Base-by-base conservation (phyloP, 169 alveolate species). In the Cryptosporidium xiaoi region DNA sequence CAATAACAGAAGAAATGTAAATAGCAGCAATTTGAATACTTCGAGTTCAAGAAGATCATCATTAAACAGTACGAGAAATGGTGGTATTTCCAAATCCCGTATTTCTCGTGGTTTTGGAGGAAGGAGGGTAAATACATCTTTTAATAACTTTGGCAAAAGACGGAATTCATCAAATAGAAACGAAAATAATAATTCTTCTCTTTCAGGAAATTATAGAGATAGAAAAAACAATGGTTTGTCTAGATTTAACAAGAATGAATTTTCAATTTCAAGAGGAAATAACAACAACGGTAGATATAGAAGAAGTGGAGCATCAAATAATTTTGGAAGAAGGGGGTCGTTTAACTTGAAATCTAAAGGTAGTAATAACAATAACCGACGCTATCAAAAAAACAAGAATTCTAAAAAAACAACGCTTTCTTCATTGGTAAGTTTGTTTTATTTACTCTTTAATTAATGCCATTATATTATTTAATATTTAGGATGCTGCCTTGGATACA, bases 401-500 rank as follows among this genome's bases (percentile, higher is more conserved):
- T 34, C 18, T 29, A 18, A 55, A 27, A 55, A 55, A 13, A 71
- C 58, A 20, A 67, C 65, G 12, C 29, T 44, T 33, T 44, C 84
- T 1, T 71, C 84, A 55, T 71, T 71, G 84, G 84, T 71, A 71
- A 55, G 84, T 71, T 71, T 2, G 13, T 40, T 40, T 40, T 40
- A 0, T 3, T 40, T 6, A 6, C 1, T 40, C 4, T 40, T 40
- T 40, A 40, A 40, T 40, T 40, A 40, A 24, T 24, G 27, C 1
- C 10, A 40, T 40, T 6, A 40, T 40, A 8, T 1, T 40, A 40
- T 6, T 40, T 40, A 40, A 40, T 24, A 18, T 29, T 27, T 55
- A 71, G 84, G 84, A 71, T 71, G 84, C 84, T n/a, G 84, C 84
- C 7, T 20, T 71, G 20, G 84, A 71, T 33, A 33, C 69, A 15